Evolutionary conservation across 768 basidiomycete genomes (phyloP).

Genomic region (Russula compacta): DNA sequence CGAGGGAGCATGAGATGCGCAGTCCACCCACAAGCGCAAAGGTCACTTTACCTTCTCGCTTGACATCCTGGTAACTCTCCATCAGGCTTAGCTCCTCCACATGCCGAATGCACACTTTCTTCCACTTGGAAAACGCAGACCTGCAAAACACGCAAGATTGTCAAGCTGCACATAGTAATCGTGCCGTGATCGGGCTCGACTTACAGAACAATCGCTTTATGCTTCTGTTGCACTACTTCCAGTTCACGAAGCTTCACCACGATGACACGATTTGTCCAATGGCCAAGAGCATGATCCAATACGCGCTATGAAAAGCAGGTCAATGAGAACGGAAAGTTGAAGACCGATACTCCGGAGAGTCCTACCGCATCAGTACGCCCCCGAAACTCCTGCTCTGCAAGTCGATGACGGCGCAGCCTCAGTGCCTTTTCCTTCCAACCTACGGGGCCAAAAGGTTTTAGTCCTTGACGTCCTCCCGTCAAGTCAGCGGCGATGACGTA

Average conservation of each 20-base stretch:
- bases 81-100: constrained; percentile 68
- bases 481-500: constrained; percentile 18
- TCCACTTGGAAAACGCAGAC: constrained; percentile 61
- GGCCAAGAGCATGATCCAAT: constrained; percentile 36
- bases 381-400: constrained; percentile 15
- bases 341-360: not conserved
- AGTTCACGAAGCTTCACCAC: constrained; percentile 65
- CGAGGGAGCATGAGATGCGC: not conserved
- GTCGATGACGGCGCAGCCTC: constrained; percentile 14
- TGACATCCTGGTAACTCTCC: constrained; percentile 75
- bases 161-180: not conserved
- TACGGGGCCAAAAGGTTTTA: constrained; percentile 1
- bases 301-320: constrained; percentile 36
- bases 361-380: constrained; percentile 3
- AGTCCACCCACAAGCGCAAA: not conserved
- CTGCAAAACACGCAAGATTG: constrained; percentile 28
- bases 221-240: constrained; percentile 44
- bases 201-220: constrained; percentile 33
- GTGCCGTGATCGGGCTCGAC: not conserved
- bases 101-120: constrained; percentile 48
- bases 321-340: not conserved
- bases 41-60: constrained; percentile 53
- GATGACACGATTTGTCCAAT: constrained; percentile 69
- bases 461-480: not conserved
- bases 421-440: constrained; percentile 16